Evolutionary conservation across 768 basidiomycete species (phyloP).

Genomic region (Coprinopsis cinerea): DNA sequence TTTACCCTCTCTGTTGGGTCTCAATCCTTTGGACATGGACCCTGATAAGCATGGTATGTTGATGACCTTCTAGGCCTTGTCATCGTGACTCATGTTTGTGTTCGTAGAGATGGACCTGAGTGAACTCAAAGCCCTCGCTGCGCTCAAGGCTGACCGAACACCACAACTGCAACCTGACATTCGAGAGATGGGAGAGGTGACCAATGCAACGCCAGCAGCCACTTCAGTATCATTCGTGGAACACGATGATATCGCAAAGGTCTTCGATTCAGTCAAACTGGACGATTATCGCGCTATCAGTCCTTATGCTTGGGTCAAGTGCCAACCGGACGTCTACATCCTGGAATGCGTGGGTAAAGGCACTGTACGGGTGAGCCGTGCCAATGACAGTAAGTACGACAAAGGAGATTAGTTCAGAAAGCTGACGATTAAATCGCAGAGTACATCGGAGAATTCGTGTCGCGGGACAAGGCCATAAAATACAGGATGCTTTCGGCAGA

Average conservation of each 20-base stretch:
- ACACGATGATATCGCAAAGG: conserved; percentile 66
- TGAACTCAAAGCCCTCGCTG: conserved; percentile 4
- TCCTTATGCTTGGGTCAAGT: conserved; percentile 71
- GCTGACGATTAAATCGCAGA: no score
- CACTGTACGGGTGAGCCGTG: conserved; percentile 55
- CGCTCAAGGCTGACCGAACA: background rate
- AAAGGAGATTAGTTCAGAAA: no score
- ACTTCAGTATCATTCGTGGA: conserved; percentile 65
- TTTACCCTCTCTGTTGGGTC: conserved; percentile 78
- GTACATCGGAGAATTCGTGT: background rate
- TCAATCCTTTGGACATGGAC: conserved; percentile 62
- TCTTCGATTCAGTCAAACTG: conserved; percentile 45
- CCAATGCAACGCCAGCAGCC: background rate
- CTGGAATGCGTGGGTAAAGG: conserved; percentile 73
- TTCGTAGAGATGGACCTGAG: background rate
- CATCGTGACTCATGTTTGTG: background rate
- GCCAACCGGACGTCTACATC: conserved; percentile 64
- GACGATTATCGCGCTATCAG: conserved; percentile 49
- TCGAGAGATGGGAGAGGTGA: background rate
- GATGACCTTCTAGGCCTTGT: background rate
- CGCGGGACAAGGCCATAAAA: background rate
- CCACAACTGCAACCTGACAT: background rate
- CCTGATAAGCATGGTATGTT: conserved; percentile 47
- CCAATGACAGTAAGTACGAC: conserved; percentile 30
- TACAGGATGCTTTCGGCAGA: background rate